Percentiles rank a stretch among this genome's conserved stretches.
Evolutionary conservation across 331 rosid genomes (phyloP).

Genomic region (Dryas integrifolia): DNA sequence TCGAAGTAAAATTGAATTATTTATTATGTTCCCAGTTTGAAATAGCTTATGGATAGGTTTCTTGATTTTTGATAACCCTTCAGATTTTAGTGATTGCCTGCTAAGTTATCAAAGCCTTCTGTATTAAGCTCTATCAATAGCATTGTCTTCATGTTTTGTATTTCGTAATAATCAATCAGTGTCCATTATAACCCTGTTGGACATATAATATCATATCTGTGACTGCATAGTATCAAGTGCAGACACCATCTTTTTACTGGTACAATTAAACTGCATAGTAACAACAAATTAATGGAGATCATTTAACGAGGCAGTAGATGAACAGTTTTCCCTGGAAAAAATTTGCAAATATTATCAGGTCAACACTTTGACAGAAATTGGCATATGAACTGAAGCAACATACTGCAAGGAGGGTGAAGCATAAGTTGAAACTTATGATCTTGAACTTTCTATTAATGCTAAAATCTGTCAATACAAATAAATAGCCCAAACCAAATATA

Average conservation of each 20-base stretch:
- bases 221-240: background rate
- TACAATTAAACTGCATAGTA: background rate
- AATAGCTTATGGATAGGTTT: constrained; percentile 2
- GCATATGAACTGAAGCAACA: too few species aligned
- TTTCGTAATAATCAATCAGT: background rate
- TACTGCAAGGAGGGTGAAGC: too few species aligned
- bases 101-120: background rate
- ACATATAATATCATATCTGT: background rate
- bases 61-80: constrained; percentile 4
- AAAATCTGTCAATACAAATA: background rate
- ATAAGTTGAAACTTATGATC: background rate
- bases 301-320: too few species aligned
- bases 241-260: background rate
- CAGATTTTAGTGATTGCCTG: constrained; percentile 2
- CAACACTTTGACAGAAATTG: too few species aligned
- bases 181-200: background rate
- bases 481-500: background rate
- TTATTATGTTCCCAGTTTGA: background rate
- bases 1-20: background rate
- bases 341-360: too few species aligned
- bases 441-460: background rate
- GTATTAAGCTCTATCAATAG: background rate
- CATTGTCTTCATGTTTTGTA: background rate
- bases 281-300: too few species aligned
- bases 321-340: too few species aligned